Base-by-base conservation (phyloP, 2,329 filamentous ascomycete genomes). In the Thielaviopsis punctulata region DNA sequence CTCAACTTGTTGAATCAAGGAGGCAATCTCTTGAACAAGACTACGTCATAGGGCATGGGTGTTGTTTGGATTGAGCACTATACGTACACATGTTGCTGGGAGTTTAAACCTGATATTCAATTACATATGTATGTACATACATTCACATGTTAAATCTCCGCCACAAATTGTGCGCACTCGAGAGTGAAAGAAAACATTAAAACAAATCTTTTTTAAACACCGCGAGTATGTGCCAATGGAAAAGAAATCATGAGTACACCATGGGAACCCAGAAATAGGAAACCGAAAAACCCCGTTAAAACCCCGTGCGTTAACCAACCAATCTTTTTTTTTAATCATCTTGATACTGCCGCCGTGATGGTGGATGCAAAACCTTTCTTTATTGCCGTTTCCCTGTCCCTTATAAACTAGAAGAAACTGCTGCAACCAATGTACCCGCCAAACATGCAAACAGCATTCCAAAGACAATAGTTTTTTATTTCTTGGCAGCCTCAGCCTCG, bases 401-500 rank as follows among this genome's bases (percentile, higher is more conserved):
- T 49, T 55, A 54, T 52, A 51, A 52, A 52, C 53, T 52, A 55
- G 46, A 49, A 51, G 49, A 54, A 51, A 54, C 49, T 18, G 49
- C 53, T 50, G 48, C 48, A 36, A 55, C 53, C 49, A 49, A 49
- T 52, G 45, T 49, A 55, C 45, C 41, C 24, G 46, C 45, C 45
- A 48, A 51, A 33, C 48, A 51, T 54, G 49, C 30, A 51, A 52
- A 48, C 33, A 52, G 45, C 51, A 49, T 56, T 48, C 33, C 30
- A 47, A 15, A 55, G 24, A 49, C 24, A 50, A 49, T 52, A 48
- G 48, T 64, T 64, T 49, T 67, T 73, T 88, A 90, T 82, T 92
- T 90, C 84, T 90, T 90, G 71, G 80, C 79, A 66, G 75, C 75
- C 68, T 84, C 84, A 66, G 84, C 86, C 68, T 89, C 86, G 63